Base-by-base conservation (phyloP, 495 filamentous ascomycete species). In the Hypomontagnella submonticulosa region DNA sequence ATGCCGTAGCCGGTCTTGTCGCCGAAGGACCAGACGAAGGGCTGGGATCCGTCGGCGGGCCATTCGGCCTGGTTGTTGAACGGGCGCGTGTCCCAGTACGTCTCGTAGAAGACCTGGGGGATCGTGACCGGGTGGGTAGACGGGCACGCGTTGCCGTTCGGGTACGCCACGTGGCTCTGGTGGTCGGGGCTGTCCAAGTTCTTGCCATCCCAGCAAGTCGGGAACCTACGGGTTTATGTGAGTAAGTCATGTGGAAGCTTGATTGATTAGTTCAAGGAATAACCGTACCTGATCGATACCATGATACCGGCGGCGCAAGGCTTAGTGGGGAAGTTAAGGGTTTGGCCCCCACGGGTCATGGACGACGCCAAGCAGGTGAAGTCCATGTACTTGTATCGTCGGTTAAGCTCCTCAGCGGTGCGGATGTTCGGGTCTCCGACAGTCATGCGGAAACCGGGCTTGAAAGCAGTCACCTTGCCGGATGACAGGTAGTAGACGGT, bases 91-190 rank as follows among this genome's bases (percentile, higher is more conserved):
- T 79, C 73, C 77, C 77, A 79, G 71, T 77, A 76, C 12, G 89
- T 81, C 70, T 91, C 89, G 66, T 87, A 86, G 72, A 91, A 90
- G 48, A 91, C 76, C 12, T 85, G 84, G 34, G 85, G 77, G 7
- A 88, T 77, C n/a, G 18, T 15, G 16, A 53, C 49, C 1, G 88
- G 87, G 74, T 90, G 88, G 1, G 80, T 80, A 4, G 73, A 61
- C 0, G 86, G 86, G 69, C 87, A 89, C 8, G 61, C 61, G 18
- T 84, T 84, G 44, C 72, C 77, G 64, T 82, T 76, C 10, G 72
- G 74, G 65, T 79, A 79, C 8, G 77, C 75, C 2, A 77, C 72
- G 68, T 83, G 81, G 63, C 56, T 69, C 62, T 80, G 75, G 70
- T 82, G 77, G 63, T 80, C 73, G 1, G 77, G 75, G 47, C 63